phyloP scores from a whole-genome alignment of 2,329 filamentous ascomycete genomes.

The Neofusicoccum sp. region DNA sequence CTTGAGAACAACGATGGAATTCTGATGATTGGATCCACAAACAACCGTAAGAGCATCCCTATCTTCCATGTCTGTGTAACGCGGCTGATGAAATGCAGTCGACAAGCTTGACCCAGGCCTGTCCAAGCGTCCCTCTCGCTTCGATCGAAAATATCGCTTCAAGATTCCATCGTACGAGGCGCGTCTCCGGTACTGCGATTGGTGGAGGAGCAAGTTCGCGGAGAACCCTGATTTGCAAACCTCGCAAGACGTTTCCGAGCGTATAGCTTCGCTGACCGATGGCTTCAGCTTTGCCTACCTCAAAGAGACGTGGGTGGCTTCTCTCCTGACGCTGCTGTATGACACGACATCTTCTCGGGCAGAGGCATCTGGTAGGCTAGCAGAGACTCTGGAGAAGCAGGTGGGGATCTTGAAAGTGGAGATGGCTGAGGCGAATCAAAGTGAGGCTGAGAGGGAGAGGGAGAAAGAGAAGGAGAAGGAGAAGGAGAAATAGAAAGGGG shows the following conservation, averaged over 20 bases:
- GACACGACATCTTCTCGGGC: constrained; percentile 29
- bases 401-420: neutral
- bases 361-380: constrained; percentile 21
- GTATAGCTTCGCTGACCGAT: constrained; percentile 43
- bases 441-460: neutral
- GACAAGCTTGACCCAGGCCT: constrained; percentile 61
- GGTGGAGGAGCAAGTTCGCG: constrained; percentile 44
- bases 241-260: constrained; percentile 20
- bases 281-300: constrained; percentile 49
- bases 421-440: neutral
- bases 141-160: constrained; percentile 50
- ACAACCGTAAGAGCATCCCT: constrained; percentile 45
- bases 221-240: constrained; percentile 25
- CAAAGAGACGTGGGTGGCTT: constrained; percentile 44
- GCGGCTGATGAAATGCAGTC: constrained; percentile 20
- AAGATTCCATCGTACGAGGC: constrained; percentile 39
- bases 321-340: constrained; percentile 37
- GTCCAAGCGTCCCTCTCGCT: constrained; percentile 46
- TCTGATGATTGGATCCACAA: constrained; percentile 66
- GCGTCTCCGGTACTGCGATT: constrained; percentile 43
- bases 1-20: constrained; percentile 69
- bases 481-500: neutral
- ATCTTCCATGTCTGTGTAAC: constrained; percentile 35
- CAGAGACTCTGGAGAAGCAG: constrained; percentile 2
- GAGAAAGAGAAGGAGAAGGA: neutral